Evolutionary conservation across 2,329 filamentous ascomycete genomes (phyloP).

Genomic region (Decorospora gaudefroyi): DNA sequence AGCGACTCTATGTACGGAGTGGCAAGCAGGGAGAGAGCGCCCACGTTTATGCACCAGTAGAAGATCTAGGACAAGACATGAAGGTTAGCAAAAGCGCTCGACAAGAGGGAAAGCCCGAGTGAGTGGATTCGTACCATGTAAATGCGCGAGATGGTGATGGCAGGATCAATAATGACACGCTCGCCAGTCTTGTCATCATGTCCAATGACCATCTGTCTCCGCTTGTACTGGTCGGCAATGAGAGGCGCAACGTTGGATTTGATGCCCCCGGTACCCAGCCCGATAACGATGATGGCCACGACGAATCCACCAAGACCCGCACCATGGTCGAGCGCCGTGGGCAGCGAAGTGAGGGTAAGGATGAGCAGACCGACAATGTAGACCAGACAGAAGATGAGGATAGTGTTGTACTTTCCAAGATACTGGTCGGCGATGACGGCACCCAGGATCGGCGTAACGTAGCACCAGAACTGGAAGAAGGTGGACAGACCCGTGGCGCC

Average conservation of each 20-base stretch:
- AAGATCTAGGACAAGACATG: conserved; percentile 60
- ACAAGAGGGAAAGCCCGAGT: too few species aligned
- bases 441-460: conserved; percentile 34
- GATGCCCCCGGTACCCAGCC: conserved; percentile 77
- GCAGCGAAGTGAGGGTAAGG: conserved; percentile 68
- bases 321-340: conserved; percentile 64
- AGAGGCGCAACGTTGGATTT: conserved; percentile 72
- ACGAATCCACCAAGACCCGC: conserved; percentile 67
- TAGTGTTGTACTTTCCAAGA: conserved; percentile 72
- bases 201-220: conserved; percentile 50
- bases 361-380: conserved; percentile 70
- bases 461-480: conserved; percentile 53
- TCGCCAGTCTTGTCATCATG: conserved; percentile 52
- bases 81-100: background rate
- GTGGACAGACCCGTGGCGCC: conserved; percentile 53
- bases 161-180: conserved; percentile 53
- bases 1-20: conserved; percentile 73
- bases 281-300: conserved; percentile 65
- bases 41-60: conserved; percentile 74
- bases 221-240: conserved; percentile 56
- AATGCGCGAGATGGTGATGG: conserved; percentile 55
- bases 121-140: conserved; percentile 51
- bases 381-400: conserved; percentile 66
- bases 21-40: conserved; percentile 68
- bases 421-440: conserved; percentile 68